A percentile compares a stretch with the other conserved stretches of the same genome.
Evolutionary conservation across 2,329 filamentous ascomycete species (phyloP).

Genomic region (Aspergillus sp.): DNA sequence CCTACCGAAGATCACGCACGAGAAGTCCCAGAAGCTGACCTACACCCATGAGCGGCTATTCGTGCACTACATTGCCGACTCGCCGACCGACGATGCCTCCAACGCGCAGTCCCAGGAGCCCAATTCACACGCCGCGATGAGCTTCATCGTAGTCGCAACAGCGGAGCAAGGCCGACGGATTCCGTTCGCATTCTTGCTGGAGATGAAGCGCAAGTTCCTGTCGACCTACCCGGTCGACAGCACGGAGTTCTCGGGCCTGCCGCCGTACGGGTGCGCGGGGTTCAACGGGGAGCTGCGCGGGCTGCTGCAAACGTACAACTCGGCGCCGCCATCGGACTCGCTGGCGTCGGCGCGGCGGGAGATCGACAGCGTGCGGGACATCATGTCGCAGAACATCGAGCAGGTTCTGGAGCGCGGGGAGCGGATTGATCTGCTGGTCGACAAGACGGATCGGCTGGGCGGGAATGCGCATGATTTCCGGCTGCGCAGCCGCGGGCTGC

Average conservation of each 20-base stretch:
- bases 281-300: constrained; percentile 73
- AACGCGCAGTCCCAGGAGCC: constrained; percentile 27
- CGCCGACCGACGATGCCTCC: constrained; percentile 51
- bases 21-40: constrained; percentile 73
- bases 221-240: constrained; percentile 53
- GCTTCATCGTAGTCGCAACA: constrained; percentile 83
- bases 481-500: constrained; percentile 72
- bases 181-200: constrained; percentile 84
- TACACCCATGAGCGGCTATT: constrained; percentile 87
- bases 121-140: constrained; percentile 67
- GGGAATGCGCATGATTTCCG: constrained; percentile 84
- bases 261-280: constrained; percentile 78
- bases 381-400: constrained; percentile 96
- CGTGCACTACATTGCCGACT: constrained; percentile 90
- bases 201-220: constrained; percentile 83
- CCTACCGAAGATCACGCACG: constrained; percentile 87
- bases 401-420: constrained; percentile 80
- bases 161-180: constrained; percentile 74
- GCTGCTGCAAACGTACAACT: constrained; percentile 77
- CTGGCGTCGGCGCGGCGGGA: constrained; percentile 74
- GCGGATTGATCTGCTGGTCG: constrained; percentile 83
- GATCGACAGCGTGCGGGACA: constrained; percentile 83
- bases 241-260: constrained; percentile 67
- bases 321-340: constrained; percentile 68
- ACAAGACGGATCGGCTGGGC: constrained; percentile 90